Evolutionary conservation across 352 stramenopile species (phyloP), one percentile per base, ranked within the genome.

Genomic region (Blastocystis sp.): DNA sequence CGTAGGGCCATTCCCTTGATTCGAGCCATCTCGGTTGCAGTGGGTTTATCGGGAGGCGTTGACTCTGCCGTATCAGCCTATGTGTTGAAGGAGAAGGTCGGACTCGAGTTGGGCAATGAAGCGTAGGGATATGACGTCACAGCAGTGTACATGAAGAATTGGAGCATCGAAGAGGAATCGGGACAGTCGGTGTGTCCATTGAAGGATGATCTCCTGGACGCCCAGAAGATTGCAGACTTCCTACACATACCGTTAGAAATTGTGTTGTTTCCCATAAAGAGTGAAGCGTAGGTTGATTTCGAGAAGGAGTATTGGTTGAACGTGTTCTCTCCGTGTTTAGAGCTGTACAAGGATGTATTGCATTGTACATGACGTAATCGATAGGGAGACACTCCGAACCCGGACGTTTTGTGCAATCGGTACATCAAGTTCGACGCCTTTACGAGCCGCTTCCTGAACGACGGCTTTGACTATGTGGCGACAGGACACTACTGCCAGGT

Each of bases 141-240:
- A 21, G 96, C 95, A n/a, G 92, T 98, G 60, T 97, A 98, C 91
- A 99, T 99, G 97, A 96, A 96, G 89, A 99, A 99, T 91, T 99
- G 97, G 97, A 96, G 98, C 91, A 87, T 92, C 24, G 94, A 93
- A 28, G 95, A 98, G 76, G 96, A 98, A 90, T 91, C 94, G 57
- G 94, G 93, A 10, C 87, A 91, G 69, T 92, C 91, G 7, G 93
- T 92, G 1, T 98, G 93, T 89, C 93, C 93, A 64, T 91, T 92
- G 82, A 96, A 96, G 76, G 91, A 93, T 63, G 96, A 98, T 89
- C 96, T 94, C 82, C 91, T 95, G 57, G 94, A 98, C 89, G 95
- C 97, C 3, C 90, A 96, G 66, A 91, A 92, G 24, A 96, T 98
- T 21, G 97, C 95, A 54, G 34, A 93, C 60, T 93, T 96, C 61